Evolutionary conservation across 306 rosid species (phyloP), one percentile per base, ranked within the genome.

Genomic region (Quercus bicolor): DNA sequence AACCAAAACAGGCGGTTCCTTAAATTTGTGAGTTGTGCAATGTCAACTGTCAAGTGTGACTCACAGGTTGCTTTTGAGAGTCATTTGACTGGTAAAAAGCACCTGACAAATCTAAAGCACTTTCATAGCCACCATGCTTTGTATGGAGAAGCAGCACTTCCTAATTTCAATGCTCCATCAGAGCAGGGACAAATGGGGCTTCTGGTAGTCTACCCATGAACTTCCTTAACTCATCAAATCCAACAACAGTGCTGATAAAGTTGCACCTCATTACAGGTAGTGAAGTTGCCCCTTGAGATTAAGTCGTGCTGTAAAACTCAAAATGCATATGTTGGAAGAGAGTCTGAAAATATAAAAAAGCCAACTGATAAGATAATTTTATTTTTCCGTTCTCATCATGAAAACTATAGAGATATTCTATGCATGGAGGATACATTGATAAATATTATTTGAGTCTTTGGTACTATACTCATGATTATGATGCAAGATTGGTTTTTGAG

Each of bases 61-160:
- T 88, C 3, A 40, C 93, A 5, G 80, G 84, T 82, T 62, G 97
- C 89, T 74, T 88, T 84, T 71, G 85, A 93, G 70, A 91, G 90
- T 81, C 98, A 91, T 81, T 21, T 89, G 87, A 77, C 56, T 14
- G 97, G 98, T 55, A 93, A 87, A 81, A 93, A 87, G 79, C 98
- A 93, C 84, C 72, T 75, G 23, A 72, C 90, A 0, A 88, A 60
- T 55, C 86, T 91, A 5, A 88, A 77, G 82, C 86, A 90, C n/a
- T 91, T 83, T 72, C 82, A 86, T 60, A 88, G 91, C 21, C 82
- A 59, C 79, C 88, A 79, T 55, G 84, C 88, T 74, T 60, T 72
- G 70, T 60, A 81, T 21, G 86, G 85, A 87, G 86, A 80, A 73
- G 79, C 9, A 12, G 94, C 90, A 53, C 87, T 87, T 54, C 72